Evolutionary conservation across 1,284 basidiomycete genomes (phyloP), one percentile per base, ranked within the genome.

Genomic region (Thelephora terrestris): DNA sequence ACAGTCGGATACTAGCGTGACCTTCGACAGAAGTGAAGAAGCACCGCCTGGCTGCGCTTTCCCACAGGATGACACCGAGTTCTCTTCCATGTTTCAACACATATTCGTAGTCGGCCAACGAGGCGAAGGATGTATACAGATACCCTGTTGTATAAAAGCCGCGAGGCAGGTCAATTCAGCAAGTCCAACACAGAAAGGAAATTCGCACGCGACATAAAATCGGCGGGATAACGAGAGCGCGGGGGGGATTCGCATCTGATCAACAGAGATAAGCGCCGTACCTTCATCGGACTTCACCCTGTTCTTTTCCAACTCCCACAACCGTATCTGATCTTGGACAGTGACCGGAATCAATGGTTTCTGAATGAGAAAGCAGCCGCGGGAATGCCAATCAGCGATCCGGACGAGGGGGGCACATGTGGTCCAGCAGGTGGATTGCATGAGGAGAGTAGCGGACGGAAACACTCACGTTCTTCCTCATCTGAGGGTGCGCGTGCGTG

Each of bases 281-380:
- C 91, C 89, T 73, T 93, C 88, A 62, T 85, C 75, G 25, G 86
- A 84, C 57, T 87, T 84, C 2, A 99, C 73, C 45, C 96, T 79
- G 64, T 98, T 94, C 65, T 89, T 85, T 70, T 99, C 96, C 47
- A 94, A 74, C 66, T 99, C 95, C 95, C 96, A 99, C 16, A 99
- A 73, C 47, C 96, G 82, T 55, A 99, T 90, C 68, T 99, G 96
- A 69, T 99, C 96, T 58, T 97, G 93, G 0, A 98, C 94, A 0
- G 95, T 97, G 35, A 95, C 90, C 24, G 93, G 93, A 14, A 97
- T 72, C 5, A 96, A 71, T 5, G 92, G 91, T 60, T 90, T 90
- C 85, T 92, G 59, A 37, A 43, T 42, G 46, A 48, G 12, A 32
- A n/a, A 43, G 42, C 45, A 5, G 27, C 25, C 47, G 24, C 35